These are phyloP conservation scores for Starmerella powellii DNA, from an alignment of 805 yeast species.

Conservation along the genomic window DNA sequence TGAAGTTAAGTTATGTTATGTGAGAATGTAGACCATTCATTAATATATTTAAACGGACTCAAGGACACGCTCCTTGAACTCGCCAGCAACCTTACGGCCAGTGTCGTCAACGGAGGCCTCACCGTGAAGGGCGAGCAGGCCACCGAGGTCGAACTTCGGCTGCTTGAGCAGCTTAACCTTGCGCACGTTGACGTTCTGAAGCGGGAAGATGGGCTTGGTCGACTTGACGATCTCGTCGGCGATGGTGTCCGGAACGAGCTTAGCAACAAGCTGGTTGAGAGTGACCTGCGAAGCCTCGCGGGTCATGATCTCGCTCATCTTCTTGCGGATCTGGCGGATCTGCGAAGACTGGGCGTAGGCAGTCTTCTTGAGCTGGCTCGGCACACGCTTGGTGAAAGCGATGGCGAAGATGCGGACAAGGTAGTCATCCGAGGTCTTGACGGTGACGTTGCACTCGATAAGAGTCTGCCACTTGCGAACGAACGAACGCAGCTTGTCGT, in stretches of 20 bases:
- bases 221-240: conserved; percentile 98
- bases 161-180: conserved; percentile 96
- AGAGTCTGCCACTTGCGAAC: conserved; percentile 99
- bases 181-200: conserved; percentile 97
- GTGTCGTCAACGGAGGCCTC: conserved; percentile 88
- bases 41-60: conserved; percentile 67
- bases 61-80: conserved; percentile 97
- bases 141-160: conserved; percentile 97
- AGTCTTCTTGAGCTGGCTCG: conserved; percentile 95
- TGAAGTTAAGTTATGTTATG: conserved; percentile 11
- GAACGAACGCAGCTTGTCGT: conserved; percentile 93
- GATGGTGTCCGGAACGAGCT: conserved; percentile 96
- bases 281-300: conserved; percentile 93
- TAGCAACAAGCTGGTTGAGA: conserved; percentile 89
- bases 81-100: conserved; percentile 85
- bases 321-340: conserved; percentile 93
- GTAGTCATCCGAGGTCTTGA: conserved; percentile 96
- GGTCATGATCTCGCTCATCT: conserved; percentile 90
- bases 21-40: conserved; percentile 3
- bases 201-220: conserved; percentile 88
- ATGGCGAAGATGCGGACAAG: conserved; percentile 90
- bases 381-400: conserved; percentile 97
- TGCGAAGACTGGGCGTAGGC: conserved; percentile 96
- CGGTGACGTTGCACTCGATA: conserved; percentile 96
- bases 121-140: conserved; percentile 94